Percentiles rank a stretch among this genome's conserved stretches.
These are phyloP conservation scores for Mycosphaerelloides madeirae DNA, from an alignment of 2,329 filamentous ascomycete species.

Conservation along the genomic window DNA sequence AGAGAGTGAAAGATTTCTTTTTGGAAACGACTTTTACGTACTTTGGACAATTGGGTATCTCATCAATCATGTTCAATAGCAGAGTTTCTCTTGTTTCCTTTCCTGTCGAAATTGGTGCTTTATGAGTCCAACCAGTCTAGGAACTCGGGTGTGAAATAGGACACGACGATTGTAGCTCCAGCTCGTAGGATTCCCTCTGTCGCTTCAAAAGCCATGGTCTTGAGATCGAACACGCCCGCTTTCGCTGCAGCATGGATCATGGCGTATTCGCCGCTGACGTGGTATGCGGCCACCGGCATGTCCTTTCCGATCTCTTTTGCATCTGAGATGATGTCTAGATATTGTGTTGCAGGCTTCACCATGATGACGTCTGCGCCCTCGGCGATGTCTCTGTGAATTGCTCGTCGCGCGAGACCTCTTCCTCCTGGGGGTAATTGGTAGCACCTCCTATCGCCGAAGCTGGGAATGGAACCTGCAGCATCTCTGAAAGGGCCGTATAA, in stretches of 20 bases:
- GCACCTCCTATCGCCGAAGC: slow-evolving; percentile 91
- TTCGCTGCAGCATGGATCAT: slow-evolving; percentile 97
- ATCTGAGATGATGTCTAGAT: slow-evolving; percentile 95
- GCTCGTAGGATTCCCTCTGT: slow-evolving; percentile 90
- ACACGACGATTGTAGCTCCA: slow-evolving; percentile 87
- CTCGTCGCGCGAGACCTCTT: slow-evolving; percentile 82
- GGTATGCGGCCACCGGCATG: slow-evolving; percentile 89
- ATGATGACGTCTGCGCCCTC: slow-evolving; percentile 98
- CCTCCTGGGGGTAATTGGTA: slow-evolving; percentile 94
- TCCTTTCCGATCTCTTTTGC: slow-evolving; percentile 91
- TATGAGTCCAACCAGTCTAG: slow-evolving; percentile 53
- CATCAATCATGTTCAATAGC: neutral
- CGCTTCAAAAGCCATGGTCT: slow-evolving; percentile 89
- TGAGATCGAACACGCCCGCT: slow-evolving; percentile 92
- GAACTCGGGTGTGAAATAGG: slow-evolving; percentile 85
- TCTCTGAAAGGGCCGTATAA: slow-evolving; percentile 97
- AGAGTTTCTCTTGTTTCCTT: slow-evolving; percentile 18
- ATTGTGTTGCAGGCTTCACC: slow-evolving; percentile 96
- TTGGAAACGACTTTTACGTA: too few relatives aligned
- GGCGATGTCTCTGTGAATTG: slow-evolving; percentile 81
- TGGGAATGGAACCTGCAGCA: slow-evolving; percentile 83
- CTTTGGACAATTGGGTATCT: neutral
- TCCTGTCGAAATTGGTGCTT: too few relatives aligned
- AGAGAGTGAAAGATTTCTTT: neutral
- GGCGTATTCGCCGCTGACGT: slow-evolving; percentile 93